phyloP scores from a whole-genome alignment of 345 rosid species.

The Conringia planisiliqua region DNA sequence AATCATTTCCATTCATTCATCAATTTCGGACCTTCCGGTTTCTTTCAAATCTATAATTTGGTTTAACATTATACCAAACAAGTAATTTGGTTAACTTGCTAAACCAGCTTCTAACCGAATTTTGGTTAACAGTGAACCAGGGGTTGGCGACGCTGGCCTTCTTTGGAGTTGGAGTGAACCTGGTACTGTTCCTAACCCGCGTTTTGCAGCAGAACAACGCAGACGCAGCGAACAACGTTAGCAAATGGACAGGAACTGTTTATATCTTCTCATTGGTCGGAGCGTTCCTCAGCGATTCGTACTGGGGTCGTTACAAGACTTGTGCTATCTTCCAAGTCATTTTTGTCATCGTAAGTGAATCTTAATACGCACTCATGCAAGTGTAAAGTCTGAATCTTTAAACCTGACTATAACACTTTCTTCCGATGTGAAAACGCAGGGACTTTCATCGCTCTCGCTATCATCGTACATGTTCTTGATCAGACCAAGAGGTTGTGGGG shows the following conservation, averaged over 20 bases:
- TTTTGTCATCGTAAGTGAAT: slow-evolving; percentile 76
- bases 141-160: slow-evolving; percentile 96
- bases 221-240: slow-evolving; percentile 93
- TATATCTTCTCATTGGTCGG: slow-evolving; percentile 97
- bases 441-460: slow-evolving; percentile 64
- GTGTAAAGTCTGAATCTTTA: background rate
- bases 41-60: slow-evolving; percentile 16
- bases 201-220: slow-evolving; percentile 90
- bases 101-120: slow-evolving; percentile 15
- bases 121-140: slow-evolving; percentile 65
- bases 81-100: slow-evolving; percentile 1
- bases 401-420: background rate
- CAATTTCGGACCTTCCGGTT: slow-evolving; percentile 1
- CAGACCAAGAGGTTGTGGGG: slow-evolving; percentile 84
- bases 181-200: slow-evolving; percentile 93
- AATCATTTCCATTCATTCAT: slow-evolving; percentile 29
- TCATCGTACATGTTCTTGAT: slow-evolving; percentile 74
- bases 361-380: too few species aligned
- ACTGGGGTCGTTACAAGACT: slow-evolving; percentile 99
- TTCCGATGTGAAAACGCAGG: slow-evolving; percentile 45
- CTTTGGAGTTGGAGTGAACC: slow-evolving; percentile 96
- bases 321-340: slow-evolving; percentile 93
- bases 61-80: slow-evolving; percentile 3
- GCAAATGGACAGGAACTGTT: slow-evolving; percentile 99
- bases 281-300: slow-evolving; percentile 95